Base-by-base conservation (phyloP, 306 rosid species). In the Begonia masoniana region DNA sequence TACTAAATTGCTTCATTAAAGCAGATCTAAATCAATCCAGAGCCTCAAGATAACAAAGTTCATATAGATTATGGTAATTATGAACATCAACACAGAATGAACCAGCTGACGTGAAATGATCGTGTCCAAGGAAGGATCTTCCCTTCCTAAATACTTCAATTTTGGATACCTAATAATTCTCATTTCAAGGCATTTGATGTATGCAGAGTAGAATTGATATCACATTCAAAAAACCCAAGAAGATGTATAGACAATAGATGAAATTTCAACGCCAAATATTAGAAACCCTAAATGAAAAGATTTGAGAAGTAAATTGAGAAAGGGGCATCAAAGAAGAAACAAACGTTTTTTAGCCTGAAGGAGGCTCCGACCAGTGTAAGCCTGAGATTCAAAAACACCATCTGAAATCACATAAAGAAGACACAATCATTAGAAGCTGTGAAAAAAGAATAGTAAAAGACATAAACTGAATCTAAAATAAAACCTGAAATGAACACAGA, bases 311-410 rank as follows among this genome's bases (percentile, higher is more conserved):
- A 12, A 43, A 8, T 36, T 54, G 31, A 19, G 56, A 12, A 65
- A 51, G 42, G 47, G 58, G 53, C 3, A 47, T 58, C 19, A 57
- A 16, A 6, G 39, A 52, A 47, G 68, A 41, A 13, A 4, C 19
- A 43, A 13, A 78, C 99, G 82, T 86, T 75, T 71, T 66, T 72
- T 83, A 50, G 88, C 92, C 68, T 86, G 99, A 46, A 91, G 99
- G 58, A 91, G 88, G 66, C 42, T 76, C 59, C 96, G 84, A 51
- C 81, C 86, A 2, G 55, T 58, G 31, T 67, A 74, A 51, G 12
- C 31, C 58, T 73, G 74, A 58, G 77, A 70, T 70, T 70, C 77
- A 57, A 79, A 76, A 57, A 71, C 13, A 10, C 43, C 7, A 42
- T 64, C 99, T 91, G 96, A 55, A 74, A 64, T 41, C 56, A 55